phyloP scores from a whole-genome alignment of 1,284 basidiomycete genomes.

The Takashimella tepidaria region DNA sequence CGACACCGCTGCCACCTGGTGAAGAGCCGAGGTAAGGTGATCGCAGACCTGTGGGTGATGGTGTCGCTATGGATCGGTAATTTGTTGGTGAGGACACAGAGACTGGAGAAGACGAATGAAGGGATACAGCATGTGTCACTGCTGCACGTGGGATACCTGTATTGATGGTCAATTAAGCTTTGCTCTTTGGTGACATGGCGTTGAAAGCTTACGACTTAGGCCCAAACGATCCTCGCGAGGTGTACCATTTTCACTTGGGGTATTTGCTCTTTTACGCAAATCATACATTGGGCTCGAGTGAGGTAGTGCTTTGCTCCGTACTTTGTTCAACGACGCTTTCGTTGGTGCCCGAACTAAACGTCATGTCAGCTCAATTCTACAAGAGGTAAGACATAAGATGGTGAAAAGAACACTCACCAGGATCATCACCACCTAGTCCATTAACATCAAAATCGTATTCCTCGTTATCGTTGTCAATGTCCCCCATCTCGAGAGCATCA shows the following conservation, averaged over 20 bases:
- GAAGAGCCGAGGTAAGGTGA: conserved; percentile 24
- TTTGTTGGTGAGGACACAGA: conserved; percentile 5
- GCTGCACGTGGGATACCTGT: conserved; percentile 38
- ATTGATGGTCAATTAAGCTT: no score
- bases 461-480: conserved; percentile 5
- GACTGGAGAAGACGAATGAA: conserved; percentile 23
- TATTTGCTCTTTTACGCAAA: conserved; percentile 22
- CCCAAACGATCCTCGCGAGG: conserved; percentile 22
- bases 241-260: conserved; percentile 14
- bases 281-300: conserved; percentile 31
- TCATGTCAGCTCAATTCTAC: conserved; percentile 1
- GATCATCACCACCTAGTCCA: no score
- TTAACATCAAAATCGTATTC: no score
- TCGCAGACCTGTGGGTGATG: conserved; percentile 6
- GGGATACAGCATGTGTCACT: conserved; percentile 30
- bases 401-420: conserved; percentile 17
- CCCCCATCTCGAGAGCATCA: neutral
- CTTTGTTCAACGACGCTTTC: conserved; percentile 8
- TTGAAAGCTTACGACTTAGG: conserved; percentile 32
- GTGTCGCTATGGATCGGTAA: conserved; percentile 1
- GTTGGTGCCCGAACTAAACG: conserved; percentile 16
- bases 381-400: conserved; percentile 13
- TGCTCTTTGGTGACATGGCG: no score
- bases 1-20: conserved; percentile 18
- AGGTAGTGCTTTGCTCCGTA: conserved; percentile 13